phyloP scores from a whole-genome alignment of 129 eudicot species.

The Flaveria ramosissima region DNA sequence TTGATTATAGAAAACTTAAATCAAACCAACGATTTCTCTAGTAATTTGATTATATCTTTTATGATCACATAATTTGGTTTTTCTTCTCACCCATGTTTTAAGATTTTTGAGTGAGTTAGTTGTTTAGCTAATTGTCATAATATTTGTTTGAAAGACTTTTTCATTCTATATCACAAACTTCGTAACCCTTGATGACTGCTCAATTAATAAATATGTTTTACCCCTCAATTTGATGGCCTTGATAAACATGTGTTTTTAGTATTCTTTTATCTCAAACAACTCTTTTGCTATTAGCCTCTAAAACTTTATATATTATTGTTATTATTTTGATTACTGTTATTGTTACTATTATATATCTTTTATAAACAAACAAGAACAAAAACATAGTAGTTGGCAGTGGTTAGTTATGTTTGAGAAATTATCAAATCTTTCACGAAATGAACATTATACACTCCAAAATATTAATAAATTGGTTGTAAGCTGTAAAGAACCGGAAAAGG shows the following conservation, averaged over 20 bases:
- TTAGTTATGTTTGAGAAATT: not conserved
- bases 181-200: not conserved
- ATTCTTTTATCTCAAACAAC: not conserved
- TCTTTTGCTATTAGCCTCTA: not conserved
- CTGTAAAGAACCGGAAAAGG: constrained; percentile 41
- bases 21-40: not conserved
- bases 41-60: not conserved
- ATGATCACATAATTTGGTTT: not conserved
- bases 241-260: not conserved
- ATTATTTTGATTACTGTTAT: too few species aligned
- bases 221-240: too few species aligned
- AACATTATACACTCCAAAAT: not conserved
- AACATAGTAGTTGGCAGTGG: too few species aligned
- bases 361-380: too few species aligned
- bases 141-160: not conserved
- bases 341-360: too few species aligned
- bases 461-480: constrained; percentile 21
- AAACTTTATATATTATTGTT: not conserved
- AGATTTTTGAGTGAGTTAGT: not conserved
- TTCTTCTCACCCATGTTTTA: not conserved
- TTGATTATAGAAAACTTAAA: not conserved
- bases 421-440: too few species aligned
- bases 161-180: not conserved
- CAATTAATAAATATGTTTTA: not conserved
- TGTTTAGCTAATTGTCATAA: not conserved